A percentile compares a stretch with the other conserved stretches of the same genome.
Conservation (phyloP, 202 grass and related monocot genomes). For the Elaeis oleifera region DNA sequence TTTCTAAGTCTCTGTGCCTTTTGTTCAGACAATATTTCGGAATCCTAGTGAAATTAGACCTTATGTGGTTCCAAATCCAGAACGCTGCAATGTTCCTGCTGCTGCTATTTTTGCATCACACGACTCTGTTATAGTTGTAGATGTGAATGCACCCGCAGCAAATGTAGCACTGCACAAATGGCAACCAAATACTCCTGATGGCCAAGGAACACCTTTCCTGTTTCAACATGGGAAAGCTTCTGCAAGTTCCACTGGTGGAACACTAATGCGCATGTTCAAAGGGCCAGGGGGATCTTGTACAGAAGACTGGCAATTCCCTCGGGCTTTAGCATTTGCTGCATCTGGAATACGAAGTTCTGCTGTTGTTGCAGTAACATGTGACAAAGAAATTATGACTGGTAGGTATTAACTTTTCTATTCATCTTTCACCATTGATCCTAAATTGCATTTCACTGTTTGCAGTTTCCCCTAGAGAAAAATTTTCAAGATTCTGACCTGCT, state of each 20-base stretch:
- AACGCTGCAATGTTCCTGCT: constrained; percentile 88
- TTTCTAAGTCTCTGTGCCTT: constrained; percentile 7
- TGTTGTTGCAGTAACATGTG: constrained; percentile 76
- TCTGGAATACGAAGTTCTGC: constrained; percentile 54
- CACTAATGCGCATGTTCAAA: constrained; percentile 95
- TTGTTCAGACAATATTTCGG: constrained; percentile 88
- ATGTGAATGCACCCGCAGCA: constrained; percentile 58
- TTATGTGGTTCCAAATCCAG: constrained; percentile 71
- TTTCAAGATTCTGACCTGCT: too few relatives aligned
- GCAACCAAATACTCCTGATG: constrained; percentile 98
- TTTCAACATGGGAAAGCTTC: constrained; percentile 71
- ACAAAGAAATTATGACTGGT: constrained; percentile 91
- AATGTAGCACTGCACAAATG: constrained; percentile 86
- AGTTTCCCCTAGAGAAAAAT: too few relatives aligned
- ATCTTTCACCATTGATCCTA: constrained; percentile 23
- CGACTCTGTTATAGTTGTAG: constrained; percentile 81
- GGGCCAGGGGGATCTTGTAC: constrained; percentile 41
- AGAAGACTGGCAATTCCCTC: constrained; percentile 77
- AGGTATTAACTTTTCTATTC: constrained; percentile 18
- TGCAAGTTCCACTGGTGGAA: constrained; percentile 50
- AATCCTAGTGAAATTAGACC: constrained; percentile 86
- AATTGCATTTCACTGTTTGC: constrained; percentile 4
- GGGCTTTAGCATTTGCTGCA: constrained; percentile 79
- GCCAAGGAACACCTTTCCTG: constrained; percentile 88
- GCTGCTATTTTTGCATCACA: constrained; percentile 74